Percentiles rank a stretch among this genome's conserved stretches.
phyloP scores from a whole-genome alignment of 2,329 filamentous ascomycete genomes.

The Pezicula rhizophila region DNA sequence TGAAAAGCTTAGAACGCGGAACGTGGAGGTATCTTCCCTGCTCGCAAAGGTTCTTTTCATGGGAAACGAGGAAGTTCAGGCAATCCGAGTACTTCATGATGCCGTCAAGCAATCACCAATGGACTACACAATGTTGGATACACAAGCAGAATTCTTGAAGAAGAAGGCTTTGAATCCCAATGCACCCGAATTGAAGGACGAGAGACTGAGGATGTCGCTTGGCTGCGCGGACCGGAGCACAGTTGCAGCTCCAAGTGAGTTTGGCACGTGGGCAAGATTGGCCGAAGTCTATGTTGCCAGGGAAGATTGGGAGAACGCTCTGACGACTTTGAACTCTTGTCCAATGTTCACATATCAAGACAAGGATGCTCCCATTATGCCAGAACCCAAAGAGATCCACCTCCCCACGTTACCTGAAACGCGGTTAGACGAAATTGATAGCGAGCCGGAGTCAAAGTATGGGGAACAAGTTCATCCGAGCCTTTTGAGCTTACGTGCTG shows the following conservation, averaged over 20 bases:
- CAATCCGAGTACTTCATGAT: constrained; percentile 80
- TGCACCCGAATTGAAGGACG: constrained; percentile 49
- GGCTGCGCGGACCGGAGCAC: constrained; percentile 93
- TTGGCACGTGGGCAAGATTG: constrained; percentile 90
- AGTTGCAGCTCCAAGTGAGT: constrained; percentile 92
- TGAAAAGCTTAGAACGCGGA: constrained; percentile 85
- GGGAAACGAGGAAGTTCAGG: constrained; percentile 96
- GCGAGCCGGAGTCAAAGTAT: constrained; percentile 75
- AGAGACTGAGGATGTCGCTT: constrained; percentile 76
- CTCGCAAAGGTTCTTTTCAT: constrained; percentile 87
- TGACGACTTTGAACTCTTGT: constrained; percentile 94
- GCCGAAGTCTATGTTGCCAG: constrained; percentile 90
- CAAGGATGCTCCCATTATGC: constrained; percentile 92
- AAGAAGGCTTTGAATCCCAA: constrained; percentile 64
- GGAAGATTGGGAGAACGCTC: constrained; percentile 93
- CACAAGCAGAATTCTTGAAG: constrained; percentile 86
- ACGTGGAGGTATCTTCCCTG: constrained; percentile 89
- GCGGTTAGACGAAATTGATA: constrained; percentile 91
- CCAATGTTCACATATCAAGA: constrained; percentile 99
- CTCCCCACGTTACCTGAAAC: constrained; percentile 85
- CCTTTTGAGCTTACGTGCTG: constrained; percentile 77
- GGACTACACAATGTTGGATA: constrained; percentile 95
- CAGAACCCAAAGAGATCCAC: constrained; percentile 81
- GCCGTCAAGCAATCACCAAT: constrained; percentile 88
- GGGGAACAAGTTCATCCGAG: constrained; percentile 84